Base-by-base conservation (phyloP, 108 stramenopile species). In the Nitzschia sp. region DNA sequence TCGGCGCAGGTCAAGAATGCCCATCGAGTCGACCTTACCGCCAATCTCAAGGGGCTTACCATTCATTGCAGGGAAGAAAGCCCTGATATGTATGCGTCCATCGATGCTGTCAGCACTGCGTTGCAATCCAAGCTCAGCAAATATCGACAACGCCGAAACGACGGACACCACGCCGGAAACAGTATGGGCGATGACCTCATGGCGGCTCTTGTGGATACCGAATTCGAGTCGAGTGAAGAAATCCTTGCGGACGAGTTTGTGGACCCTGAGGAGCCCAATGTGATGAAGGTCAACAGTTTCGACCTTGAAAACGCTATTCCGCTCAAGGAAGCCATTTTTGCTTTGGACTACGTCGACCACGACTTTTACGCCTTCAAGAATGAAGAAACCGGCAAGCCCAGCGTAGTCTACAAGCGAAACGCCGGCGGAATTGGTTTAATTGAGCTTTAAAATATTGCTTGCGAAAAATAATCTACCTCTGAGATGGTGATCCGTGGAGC, bases 321-420 rank as follows among this genome's bases (percentile, higher is more conserved):
- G 36, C 69, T 96, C 53, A 73, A 86, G 47, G 95, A 96, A 63
- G 92, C 95, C 16, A 83, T 94, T 45, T 91, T 93, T 69, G 92
- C 92, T 26, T 75, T 96, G 69, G 95, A 93, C 62, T 93, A 91
- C 73, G 79, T 94, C 68, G 95, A 96, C 65, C 95, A 96, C 60
- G 95, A 96, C 70, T 96, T 96, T 67, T 96, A 92, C 62, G 88
- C 94, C 19, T 96, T 90, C 79, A 76, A 82, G 16, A 83, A 92
- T 58, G 88, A 88, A 45, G 89, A 91, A 58, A 77, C 87, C n/a
- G 78, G 76, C 52, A 82, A 91, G 56, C 65, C 91, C 4, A 88
- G 76, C 59, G 90, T 96, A 26, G 88, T 96, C 15, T 96, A 96
- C 87, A 93, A 94, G 81, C 80, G 95, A 70, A 91, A 96, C 66